Evolutionary conservation across 192 early-diverging fungal species (phyloP), one percentile per base, ranked within the genome.

Genomic region (Rhizophagus sp.): DNA sequence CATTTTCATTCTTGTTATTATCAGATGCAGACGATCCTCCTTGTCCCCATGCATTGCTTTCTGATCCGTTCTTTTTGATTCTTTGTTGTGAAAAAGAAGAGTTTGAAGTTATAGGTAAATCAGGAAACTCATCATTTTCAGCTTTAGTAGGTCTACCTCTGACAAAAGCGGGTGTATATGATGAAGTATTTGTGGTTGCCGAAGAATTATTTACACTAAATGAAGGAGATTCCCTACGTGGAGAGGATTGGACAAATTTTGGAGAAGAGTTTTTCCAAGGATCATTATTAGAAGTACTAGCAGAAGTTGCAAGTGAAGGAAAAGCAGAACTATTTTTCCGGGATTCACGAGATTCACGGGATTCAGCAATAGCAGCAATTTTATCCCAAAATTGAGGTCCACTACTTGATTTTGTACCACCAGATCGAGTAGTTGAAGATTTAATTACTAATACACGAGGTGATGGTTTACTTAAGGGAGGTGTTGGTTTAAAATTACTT

Each of bases 371-470:
- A 68, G 82, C 76, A 1, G 84, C 85, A 4, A 87, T 86, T 41
- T 85, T 81, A 69, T 89, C 87, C 88, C 88, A 89, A 13, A 88
- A 84, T n/a, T 79, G 82, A 4, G 84, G 75, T n/a, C 34, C 17
- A 6, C 81, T 83, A 66, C 80, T 82, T 39, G 88, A 79, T 13
- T 82, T 77, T n/a, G 78, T 81, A 2, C 83, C 83, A 27, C 90
- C 87, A 39, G 84, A 86, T 11, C 86, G 80, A 4, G 86, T 88
- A 47, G 87, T 90, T 12, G 87, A 89, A 49, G 88, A 87, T 79
- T 94, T 95, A 82, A 95, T 93, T 1, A 94, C 92, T 2, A 94
- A 83, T 19, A 95, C 91, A 13, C 91, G 88, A 10, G 89, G 85
- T 6, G 86, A 83, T 15, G 89, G 83, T 75, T 85, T 77, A 30